Conservation (phyloP, 2,329 filamentous ascomycete species). For the Capronia epimyces region DNA sequence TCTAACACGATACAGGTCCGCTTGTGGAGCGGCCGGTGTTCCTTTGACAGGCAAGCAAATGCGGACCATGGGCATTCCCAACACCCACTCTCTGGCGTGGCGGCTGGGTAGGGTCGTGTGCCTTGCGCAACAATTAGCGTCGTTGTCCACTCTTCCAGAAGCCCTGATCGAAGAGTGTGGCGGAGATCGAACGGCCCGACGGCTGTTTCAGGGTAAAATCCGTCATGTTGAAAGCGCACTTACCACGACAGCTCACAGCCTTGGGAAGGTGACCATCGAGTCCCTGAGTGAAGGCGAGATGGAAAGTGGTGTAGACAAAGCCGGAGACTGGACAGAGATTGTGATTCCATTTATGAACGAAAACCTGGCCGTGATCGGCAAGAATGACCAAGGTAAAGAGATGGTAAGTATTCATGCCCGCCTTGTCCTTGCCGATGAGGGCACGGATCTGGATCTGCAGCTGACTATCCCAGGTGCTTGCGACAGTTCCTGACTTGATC, state of each 20-base stretch:
- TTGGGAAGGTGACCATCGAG: constrained; percentile 54
- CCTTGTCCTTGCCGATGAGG: constrained; percentile 26
- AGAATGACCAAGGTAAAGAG: constrained; percentile 12
- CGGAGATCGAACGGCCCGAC: constrained; percentile 34
- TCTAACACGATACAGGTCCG: constrained; percentile 37
- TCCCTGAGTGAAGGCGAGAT: constrained; percentile 33
- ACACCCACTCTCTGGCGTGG: constrained; percentile 44
- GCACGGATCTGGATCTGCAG: constrained; percentile 31
- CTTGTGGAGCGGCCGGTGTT: constrained; percentile 40
- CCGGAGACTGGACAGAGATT: constrained; percentile 41
- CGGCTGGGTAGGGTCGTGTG: constrained; percentile 56
- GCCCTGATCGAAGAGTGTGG: constrained; percentile 47
- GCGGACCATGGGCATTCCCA: constrained; percentile 36
- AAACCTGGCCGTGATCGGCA: constrained; percentile 41
- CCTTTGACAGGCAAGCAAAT: constrained; percentile 38
- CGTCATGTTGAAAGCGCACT: constrained; percentile 46
- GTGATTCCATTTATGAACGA: constrained; percentile 70
- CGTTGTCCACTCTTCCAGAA: constrained; percentile 52
- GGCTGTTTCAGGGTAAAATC: constrained; percentile 61
- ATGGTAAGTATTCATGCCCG: constrained; percentile 41
- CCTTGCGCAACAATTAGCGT: constrained; percentile 26
- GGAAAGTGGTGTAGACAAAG: constrained; percentile 31
- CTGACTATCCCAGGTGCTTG: constrained; percentile 39
- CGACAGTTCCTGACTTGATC: constrained; percentile 54
- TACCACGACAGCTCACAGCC: constrained; percentile 54